Percentiles rank a stretch among this genome's conserved stretches.
Conservation (phyloP, 2,329 filamentous ascomycete species). For the Trichoderma citrinoviride region DNA sequence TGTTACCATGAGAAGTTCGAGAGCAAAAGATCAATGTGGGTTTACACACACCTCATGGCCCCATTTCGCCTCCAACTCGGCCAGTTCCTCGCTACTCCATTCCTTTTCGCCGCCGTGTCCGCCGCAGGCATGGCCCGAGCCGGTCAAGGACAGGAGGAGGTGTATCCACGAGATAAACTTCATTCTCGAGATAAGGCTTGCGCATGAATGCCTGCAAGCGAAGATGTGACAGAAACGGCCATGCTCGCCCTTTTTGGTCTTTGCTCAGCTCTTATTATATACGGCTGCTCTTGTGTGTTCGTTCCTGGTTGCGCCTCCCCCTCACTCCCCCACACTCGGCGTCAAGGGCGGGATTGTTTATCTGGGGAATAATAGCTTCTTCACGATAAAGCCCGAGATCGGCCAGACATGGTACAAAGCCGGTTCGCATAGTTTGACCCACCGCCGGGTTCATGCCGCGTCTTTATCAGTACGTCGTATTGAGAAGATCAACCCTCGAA, state of each 20-base stretch:
- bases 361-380: neutral
- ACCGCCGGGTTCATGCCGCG: neutral
- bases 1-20: too few relatives aligned
- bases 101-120: constrained; percentile 38
- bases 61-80: constrained; percentile 57
- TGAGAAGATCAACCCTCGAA: neutral
- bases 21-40: neutral
- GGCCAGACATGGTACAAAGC: neutral
- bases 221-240: neutral
- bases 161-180: neutral
- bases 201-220: neutral
- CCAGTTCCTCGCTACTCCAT: constrained; percentile 50
- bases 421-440: neutral
- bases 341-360: constrained; percentile 3
- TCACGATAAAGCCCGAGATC: constrained; percentile 5
- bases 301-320: neutral
- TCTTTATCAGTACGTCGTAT: neutral
- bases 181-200: neutral
- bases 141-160: neutral
- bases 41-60: constrained; percentile 49
- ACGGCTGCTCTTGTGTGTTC: neutral
- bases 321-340: constrained; percentile 1
- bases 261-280: neutral
- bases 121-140: neutral
- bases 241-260: neutral